Conservation (phyloP, 2,329 filamentous ascomycete genomes). For the Colletotrichum falcatum region DNA sequence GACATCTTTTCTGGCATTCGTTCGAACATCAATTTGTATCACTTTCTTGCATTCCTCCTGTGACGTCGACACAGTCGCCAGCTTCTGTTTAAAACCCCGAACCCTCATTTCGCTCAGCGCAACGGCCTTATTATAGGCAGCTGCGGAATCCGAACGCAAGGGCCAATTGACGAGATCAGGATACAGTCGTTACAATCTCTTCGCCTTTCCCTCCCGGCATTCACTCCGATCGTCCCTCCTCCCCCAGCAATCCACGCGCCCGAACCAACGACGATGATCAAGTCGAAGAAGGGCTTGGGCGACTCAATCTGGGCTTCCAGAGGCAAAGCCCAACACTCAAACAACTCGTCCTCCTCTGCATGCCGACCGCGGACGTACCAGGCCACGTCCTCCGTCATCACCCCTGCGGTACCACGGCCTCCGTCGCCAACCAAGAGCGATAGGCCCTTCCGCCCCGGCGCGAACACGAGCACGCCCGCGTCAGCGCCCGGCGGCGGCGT, state of each 20-base stretch:
- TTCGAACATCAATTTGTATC: background rate
- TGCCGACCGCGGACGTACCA: background rate
- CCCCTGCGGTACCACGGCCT: conserved; percentile 9
- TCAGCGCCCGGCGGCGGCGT: background rate
- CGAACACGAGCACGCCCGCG: background rate
- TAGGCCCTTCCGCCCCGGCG: background rate
- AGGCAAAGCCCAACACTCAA: conserved; percentile 9
- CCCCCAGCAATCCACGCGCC: background rate
- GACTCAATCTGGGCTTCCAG: conserved; percentile 38
- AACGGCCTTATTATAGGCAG: background rate
- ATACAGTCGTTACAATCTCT: background rate
- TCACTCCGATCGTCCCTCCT: background rate
- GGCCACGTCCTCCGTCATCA: conserved; percentile 17
- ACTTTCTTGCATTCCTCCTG: background rate
- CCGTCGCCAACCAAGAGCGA: conserved; percentile 1
- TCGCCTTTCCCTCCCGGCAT: background rate
- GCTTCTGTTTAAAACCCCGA: background rate
- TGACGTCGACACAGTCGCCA: background rate
- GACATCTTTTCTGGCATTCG: background rate
- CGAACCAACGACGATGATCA: background rate
- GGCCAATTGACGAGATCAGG: background rate
- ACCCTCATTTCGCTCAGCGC: background rate
- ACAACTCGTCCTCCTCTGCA: background rate
- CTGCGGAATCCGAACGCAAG: too few relatives aligned
- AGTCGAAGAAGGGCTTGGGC: conserved; percentile 18